Evolutionary conservation across 1,139 yeast species (phyloP).

Genomic region (Sugiyamaella castrensis): DNA sequence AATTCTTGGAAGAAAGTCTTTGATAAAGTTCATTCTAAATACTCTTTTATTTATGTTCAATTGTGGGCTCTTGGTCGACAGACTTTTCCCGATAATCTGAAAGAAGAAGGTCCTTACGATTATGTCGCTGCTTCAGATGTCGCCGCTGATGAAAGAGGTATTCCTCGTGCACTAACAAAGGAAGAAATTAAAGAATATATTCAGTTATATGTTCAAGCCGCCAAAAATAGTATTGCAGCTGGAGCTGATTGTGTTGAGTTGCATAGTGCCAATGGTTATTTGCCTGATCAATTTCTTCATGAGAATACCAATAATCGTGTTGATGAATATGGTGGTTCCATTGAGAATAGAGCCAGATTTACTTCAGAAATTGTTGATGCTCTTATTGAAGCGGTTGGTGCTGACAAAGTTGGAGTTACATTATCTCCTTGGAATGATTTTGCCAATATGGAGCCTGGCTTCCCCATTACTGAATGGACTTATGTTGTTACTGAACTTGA

Average conservation of each 20-base stretch:
- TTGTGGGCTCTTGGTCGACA: conserved; percentile 45
- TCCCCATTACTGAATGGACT: conserved; percentile 33
- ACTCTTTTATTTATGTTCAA: conserved; percentile 40
- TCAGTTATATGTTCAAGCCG: conserved; percentile 42
- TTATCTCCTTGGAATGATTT: conserved; percentile 53
- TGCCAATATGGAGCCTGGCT: conserved; percentile 37
- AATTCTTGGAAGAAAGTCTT: conserved; percentile 40
- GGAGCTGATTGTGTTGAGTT: conserved; percentile 71
- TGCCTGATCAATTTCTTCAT: conserved; percentile 54
- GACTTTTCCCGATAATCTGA: conserved; percentile 25
- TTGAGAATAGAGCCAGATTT: conserved; percentile 64
- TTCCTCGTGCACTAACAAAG: conserved; percentile 37
- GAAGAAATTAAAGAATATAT: conserved; percentile 43
- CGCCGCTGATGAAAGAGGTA: conserved; percentile 32
- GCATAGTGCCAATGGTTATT: conserved; percentile 63
- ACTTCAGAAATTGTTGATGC: conserved; percentile 55
- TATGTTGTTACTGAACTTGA: conserved; percentile 35
- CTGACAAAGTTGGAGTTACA: conserved; percentile 53
- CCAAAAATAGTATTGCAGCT: conserved; percentile 47
- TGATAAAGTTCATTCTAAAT: conserved; percentile 39
- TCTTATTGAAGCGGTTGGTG: conserved; percentile 50
- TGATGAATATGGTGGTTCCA: conserved; percentile 66
- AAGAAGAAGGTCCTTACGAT: conserved; percentile 13
- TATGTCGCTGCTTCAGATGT: conserved; percentile 32
- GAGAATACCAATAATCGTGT: conserved; percentile 54